These are phyloP conservation scores for Sporothrix brasiliensis DNA, from an alignment of 2,329 filamentous ascomycete genomes.

Conservation along the genomic window DNA sequence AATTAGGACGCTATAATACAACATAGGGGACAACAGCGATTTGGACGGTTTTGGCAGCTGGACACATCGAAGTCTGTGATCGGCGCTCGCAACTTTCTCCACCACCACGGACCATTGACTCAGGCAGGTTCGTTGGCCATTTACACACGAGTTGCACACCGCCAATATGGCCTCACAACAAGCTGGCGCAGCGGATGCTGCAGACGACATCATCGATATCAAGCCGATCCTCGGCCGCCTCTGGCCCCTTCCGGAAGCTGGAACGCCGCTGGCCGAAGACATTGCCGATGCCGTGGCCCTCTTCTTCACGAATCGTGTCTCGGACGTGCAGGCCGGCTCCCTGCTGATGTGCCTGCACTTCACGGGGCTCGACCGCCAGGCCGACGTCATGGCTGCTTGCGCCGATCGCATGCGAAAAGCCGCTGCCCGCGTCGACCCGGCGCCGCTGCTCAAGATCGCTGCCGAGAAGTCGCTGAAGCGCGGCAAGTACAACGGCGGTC, in stretches of 20 bases:
- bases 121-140: not conserved
- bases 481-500: slow-evolving; percentile 76
- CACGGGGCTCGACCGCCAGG: slow-evolving; percentile 78
- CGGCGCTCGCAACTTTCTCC: not conserved
- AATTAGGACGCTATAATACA: not conserved
- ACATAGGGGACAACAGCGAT: not conserved
- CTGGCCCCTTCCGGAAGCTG: slow-evolving; percentile 59
- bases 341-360: slow-evolving; percentile 91
- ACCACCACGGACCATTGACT: slow-evolving; percentile 4
- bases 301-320: slow-evolving; percentile 88
- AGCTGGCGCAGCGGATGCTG: not conserved
- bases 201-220: slow-evolving; percentile 54
- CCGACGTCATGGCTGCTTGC: slow-evolving; percentile 84
- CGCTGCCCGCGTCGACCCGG: slow-evolving; percentile 70
- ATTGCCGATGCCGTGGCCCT: slow-evolving; percentile 88
- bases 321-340: slow-evolving; percentile 83
- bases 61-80: not conserved
- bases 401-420: slow-evolving; percentile 82
- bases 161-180: slow-evolving; percentile 29
- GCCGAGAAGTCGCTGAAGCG: slow-evolving; percentile 63
- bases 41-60: not conserved
- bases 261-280: slow-evolving; percentile 61
- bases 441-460: slow-evolving; percentile 64
- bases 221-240: slow-evolving; percentile 73
- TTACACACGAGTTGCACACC: not conserved